Conservation (phyloP, 2,329 filamentous ascomycete species). For the Penicillium sp. region DNA sequence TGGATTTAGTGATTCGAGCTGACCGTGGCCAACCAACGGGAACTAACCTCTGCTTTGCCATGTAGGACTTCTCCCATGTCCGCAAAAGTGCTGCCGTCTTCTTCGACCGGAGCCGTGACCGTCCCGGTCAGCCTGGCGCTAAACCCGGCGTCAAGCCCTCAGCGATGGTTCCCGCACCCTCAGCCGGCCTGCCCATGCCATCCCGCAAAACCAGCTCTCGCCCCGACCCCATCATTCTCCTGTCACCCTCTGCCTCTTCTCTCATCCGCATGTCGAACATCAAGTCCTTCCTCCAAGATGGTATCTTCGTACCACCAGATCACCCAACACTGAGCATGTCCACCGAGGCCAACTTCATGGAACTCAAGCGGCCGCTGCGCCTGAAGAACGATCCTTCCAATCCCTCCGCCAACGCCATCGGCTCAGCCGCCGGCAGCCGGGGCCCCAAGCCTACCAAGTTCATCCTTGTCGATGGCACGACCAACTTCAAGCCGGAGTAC, state of each 20-base stretch:
- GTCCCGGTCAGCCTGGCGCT: constrained; percentile 36
- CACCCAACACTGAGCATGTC: constrained; percentile 60
- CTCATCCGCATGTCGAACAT: constrained; percentile 94
- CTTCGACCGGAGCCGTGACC: constrained; percentile 58
- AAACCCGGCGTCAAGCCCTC: constrained; percentile 38
- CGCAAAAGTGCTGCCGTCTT: constrained; percentile 82
- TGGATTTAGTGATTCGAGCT: not conserved
- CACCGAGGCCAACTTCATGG: constrained; percentile 75
- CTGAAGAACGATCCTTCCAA: constrained; percentile 42
- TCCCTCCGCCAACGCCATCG: constrained; percentile 19
- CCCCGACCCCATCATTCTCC: constrained; percentile 86
- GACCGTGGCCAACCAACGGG: not conserved
- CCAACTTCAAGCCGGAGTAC: constrained; percentile 97
- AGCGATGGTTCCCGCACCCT: constrained; percentile 36
- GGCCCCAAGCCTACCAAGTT: constrained; percentile 75
- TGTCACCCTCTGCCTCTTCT: constrained; percentile 93
- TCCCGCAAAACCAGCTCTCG: constrained; percentile 48
- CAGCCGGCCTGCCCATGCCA: constrained; percentile 39
- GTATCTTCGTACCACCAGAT: constrained; percentile 77
- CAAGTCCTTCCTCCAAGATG: constrained; percentile 87
- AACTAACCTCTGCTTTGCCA: constrained; percentile 9
- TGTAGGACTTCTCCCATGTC: constrained; percentile 88
- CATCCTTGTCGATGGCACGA: constrained; percentile 89
- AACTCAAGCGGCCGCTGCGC: constrained; percentile 77
- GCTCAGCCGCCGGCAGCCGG: constrained; percentile 57